Evolutionary conservation across 2,329 filamentous ascomycete genomes (phyloP), one percentile per base, ranked within the genome.

Genomic region (Zymoseptoria passerinii): DNA sequence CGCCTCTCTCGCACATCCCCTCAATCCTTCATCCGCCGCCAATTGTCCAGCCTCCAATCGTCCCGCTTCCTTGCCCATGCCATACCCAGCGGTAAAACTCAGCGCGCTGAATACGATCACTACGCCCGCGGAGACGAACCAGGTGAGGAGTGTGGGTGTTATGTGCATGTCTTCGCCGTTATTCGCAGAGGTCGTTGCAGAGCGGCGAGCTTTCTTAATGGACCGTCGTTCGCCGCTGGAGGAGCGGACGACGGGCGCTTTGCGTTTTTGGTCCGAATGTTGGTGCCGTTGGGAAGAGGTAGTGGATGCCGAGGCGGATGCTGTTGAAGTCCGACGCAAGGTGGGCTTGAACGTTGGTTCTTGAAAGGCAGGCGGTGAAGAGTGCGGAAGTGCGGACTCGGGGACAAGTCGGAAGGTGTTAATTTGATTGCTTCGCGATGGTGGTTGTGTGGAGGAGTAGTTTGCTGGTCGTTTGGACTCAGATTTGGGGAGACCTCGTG

Each of bases 401-500:
- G 83, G 80, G 0, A 87, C 80, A 20, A 87, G 73, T 27, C 83
- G 78, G 52, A 86, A 79, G 1, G 80, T 76, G 8, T 76, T 74
- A 10, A 82, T 80, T 28, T 27, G 50, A 54, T 81, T 78, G 35
- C 79, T 67, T 19, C 76, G 73, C 57, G 61, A 68, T 28, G 64
- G 68, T 40, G 62, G 67, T 35, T 51, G 61, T 48, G 56, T 56
- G 18, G 56, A 57, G 28, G 57, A 48, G 28, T 55, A 61, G 40
- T 70, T 69, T 55, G 54, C 53, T 50, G 73, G 52, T 56, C 61
- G 61, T 54, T 75, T 73, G n/a, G 56, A 28, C n/a, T 72, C 71
- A 27, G 73, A 68, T 63, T 94, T 96, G 0, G 87, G 84, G 16
- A 94, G 78, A 3, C 88, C 88, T 50, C 94, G 83, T 1, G 92